Conservation (phyloP, 345 rosid species). For the Dipteronia dyeriana region DNA sequence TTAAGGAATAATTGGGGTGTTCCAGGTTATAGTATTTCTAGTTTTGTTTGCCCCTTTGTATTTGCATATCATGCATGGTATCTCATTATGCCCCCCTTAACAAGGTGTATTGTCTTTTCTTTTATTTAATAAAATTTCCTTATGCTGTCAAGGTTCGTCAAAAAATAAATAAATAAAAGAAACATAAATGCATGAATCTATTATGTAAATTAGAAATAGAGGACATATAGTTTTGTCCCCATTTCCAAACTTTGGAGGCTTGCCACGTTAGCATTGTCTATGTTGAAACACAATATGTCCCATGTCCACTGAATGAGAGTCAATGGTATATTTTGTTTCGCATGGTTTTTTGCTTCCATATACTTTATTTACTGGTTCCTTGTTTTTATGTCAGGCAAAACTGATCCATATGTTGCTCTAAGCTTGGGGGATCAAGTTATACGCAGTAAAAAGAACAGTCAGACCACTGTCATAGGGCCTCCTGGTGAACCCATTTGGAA, state of each 20-base stretch:
- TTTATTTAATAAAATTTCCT: background rate
- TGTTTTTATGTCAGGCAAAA: constrained; percentile 63
- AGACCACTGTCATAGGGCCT: constrained; percentile 88
- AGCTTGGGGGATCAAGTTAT: constrained; percentile 82
- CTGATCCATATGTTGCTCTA: constrained; percentile 93
- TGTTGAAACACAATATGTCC: background rate
- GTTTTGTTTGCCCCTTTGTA: background rate
- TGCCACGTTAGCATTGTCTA: background rate
- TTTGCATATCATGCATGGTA: background rate
- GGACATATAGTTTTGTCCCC: background rate
- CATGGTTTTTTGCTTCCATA: constrained; percentile 15
- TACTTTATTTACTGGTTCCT: constrained; percentile 6
- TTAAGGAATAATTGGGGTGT: background rate
- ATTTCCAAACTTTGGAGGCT: background rate
- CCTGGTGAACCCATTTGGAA: constrained; percentile 99
- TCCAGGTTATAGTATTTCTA: background rate
- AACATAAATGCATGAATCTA: background rate
- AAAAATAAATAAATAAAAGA: background rate
- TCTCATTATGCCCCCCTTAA: background rate
- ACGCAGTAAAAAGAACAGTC: constrained; percentile 96
- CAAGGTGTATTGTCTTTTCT: background rate
- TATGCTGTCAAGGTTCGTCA: background rate
- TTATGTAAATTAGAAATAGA: background rate
- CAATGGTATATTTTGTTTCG: constrained; percentile 10
- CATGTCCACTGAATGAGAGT: background rate